phyloP scores from a whole-genome alignment of 2,329 filamentous ascomycete species.

The Stromatinia cepivora region DNA sequence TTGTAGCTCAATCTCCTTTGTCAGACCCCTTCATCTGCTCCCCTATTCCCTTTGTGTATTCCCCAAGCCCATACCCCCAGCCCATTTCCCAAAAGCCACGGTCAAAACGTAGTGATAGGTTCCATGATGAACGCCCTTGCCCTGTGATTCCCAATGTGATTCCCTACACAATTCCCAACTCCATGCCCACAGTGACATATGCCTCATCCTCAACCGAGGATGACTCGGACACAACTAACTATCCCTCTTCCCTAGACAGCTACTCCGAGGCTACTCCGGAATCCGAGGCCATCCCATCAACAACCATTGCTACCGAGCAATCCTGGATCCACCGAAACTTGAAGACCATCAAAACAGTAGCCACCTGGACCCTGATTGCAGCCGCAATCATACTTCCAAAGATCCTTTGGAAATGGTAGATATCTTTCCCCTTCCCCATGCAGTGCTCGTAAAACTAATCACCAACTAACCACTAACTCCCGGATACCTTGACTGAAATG shows the following conservation, averaged over 20 bases:
- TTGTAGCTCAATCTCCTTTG: conserved; percentile 5
- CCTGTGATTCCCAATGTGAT: neutral
- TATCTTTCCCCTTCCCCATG: neutral
- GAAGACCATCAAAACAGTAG: neutral
- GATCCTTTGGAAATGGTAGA: conserved; percentile 14
- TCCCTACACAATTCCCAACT: too few relatives aligned
- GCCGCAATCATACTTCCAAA: conserved; percentile 14
- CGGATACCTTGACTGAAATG: neutral
- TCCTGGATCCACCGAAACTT: conserved; percentile 10
- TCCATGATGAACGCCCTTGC: neutral
- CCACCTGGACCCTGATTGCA: conserved; percentile 5
- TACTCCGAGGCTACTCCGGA: neutral
- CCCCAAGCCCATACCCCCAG: neutral
- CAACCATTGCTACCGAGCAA: neutral
- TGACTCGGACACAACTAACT: neutral
- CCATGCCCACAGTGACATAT: neutral
- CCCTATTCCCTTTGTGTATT: neutral
- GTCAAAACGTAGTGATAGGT: neutral
- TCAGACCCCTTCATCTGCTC: neutral
- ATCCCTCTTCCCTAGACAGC: neutral
- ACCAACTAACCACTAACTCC: neutral
- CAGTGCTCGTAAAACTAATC: neutral
- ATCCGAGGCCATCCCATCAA: neutral
- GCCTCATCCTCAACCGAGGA: neutral
- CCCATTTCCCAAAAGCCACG: neutral